These are phyloP conservation scores for Candida oleophila DNA, from an alignment of 805 yeast genomes.

Conservation along the genomic window DNA sequence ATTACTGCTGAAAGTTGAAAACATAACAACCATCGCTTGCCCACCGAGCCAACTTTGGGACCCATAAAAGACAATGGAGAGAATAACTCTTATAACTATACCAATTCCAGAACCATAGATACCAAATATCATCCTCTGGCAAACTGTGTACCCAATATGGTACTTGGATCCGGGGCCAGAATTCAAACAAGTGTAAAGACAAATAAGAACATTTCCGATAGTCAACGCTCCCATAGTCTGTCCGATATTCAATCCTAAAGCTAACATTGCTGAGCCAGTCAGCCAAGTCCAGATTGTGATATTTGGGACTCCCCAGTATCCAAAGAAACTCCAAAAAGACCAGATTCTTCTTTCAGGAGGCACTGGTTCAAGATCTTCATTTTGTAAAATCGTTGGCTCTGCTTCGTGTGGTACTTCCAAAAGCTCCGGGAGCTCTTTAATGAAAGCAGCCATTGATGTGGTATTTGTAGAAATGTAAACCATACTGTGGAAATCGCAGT, in stretches of 20 bases:
- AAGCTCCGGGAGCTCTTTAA: not conserved
- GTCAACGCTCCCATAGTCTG: conserved; percentile 13
- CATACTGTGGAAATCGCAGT: not conserved
- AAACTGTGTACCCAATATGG: conserved; percentile 11
- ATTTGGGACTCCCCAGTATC: conserved; percentile 43
- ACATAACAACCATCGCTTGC: conserved; percentile 7
- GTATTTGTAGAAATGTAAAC: not conserved
- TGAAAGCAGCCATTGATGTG: not conserved
- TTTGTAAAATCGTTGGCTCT: conserved; percentile 6
- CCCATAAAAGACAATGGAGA: conserved; percentile 11
- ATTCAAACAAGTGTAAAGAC: conserved; percentile 10
- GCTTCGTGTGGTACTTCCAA: conserved; percentile 9
- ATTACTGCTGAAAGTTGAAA: conserved; percentile 7
- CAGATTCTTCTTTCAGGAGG: conserved; percentile 44
- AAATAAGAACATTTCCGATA: conserved; percentile 9
- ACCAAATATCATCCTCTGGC: conserved; percentile 11
- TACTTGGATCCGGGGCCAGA: conserved; percentile 10
- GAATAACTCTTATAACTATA: conserved; percentile 7
- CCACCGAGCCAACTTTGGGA: conserved; percentile 13
- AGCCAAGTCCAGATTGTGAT: conserved; percentile 38
- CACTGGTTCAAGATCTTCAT: conserved; percentile 23
- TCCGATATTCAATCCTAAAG: conserved; percentile 29
- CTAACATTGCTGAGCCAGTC: conserved; percentile 42
- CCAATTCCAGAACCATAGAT: conserved; percentile 9
- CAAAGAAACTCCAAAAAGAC: conserved; percentile 39